Percentiles rank a stretch among this genome's conserved stretches.
Evolutionary conservation across 257 asterid genomes (phyloP).

Genomic region (Perilla frutescens): DNA sequence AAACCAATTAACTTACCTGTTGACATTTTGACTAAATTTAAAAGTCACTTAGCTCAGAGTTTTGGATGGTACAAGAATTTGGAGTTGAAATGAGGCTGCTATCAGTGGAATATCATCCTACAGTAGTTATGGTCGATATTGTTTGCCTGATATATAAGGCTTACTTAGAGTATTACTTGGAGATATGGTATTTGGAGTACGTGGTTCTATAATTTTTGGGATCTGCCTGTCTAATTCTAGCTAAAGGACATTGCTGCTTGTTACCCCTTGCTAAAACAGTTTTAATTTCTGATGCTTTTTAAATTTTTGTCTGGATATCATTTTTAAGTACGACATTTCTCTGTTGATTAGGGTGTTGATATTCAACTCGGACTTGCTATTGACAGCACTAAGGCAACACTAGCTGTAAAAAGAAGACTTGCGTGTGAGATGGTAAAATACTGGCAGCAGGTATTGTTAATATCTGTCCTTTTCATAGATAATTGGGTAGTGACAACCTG

Average conservation of each 20-base stretch:
- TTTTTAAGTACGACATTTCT: slow-evolving; percentile 23
- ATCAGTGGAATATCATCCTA: too few species aligned
- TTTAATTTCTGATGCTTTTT: background rate
- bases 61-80: background rate
- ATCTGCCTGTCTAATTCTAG: slow-evolving; percentile 15
- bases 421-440: slow-evolving; percentile 99
- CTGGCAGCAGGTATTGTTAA: slow-evolving; percentile 88
- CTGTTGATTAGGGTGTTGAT: slow-evolving; percentile 82
- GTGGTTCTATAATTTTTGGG: background rate
- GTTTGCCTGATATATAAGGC: background rate
- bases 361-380: slow-evolving; percentile 99
- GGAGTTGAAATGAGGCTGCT: too few species aligned
- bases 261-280: background rate
- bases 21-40: background rate
- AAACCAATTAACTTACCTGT: background rate
- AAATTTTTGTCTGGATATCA: slow-evolving; percentile 19
- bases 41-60: background rate
- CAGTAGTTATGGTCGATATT: background rate
- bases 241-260: slow-evolving; percentile 9
- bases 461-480: background rate
- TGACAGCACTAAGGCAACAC: slow-evolving; percentile 96
- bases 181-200: background rate
- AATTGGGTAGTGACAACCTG: background rate
- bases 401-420: slow-evolving; percentile 96
- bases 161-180: background rate